Conservation (phyloP, 2,329 filamentous ascomycete species). For the Aspergillus intermedius region DNA sequence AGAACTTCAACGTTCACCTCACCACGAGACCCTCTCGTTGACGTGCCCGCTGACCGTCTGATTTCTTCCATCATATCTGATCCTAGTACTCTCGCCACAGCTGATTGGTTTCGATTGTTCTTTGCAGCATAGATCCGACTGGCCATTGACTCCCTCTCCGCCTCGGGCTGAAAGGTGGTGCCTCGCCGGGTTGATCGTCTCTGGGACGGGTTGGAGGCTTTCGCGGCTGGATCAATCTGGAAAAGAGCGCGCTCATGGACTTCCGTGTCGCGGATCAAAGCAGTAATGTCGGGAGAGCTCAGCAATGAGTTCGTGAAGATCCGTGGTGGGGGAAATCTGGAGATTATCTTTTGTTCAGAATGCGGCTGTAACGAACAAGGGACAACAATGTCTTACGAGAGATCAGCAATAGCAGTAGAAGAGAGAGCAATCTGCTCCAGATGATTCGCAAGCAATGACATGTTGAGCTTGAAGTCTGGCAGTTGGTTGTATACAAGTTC, state of each 20-base stretch:
- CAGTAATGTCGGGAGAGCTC: slow-evolving; percentile 82
- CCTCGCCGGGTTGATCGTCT: slow-evolving; percentile 42
- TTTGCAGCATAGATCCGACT: slow-evolving; percentile 44
- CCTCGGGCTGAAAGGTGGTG: slow-evolving; percentile 42
- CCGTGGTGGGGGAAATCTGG: slow-evolving; percentile 80
- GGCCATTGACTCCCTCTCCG: slow-evolving; percentile 37
- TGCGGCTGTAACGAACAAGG: neutral
- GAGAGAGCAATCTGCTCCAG: slow-evolving; percentile 71
- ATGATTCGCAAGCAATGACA: slow-evolving; percentile 64
- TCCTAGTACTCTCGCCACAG: slow-evolving; percentile 83
- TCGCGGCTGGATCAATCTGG: slow-evolving; percentile 69
- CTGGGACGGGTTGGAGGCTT: slow-evolving; percentile 41
- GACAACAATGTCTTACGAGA: slow-evolving; percentile 52
- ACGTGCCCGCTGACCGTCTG: slow-evolving; percentile 52
- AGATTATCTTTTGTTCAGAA: slow-evolving; percentile 4
- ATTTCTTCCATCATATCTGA: slow-evolving; percentile 81
- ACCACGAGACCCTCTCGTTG: slow-evolving; percentile 48
- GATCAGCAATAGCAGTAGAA: slow-evolving; percentile 67
- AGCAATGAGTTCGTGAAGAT: slow-evolving; percentile 94
- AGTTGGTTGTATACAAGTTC: neutral
- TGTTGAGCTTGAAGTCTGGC: slow-evolving; percentile 24
- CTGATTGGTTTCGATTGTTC: slow-evolving; percentile 64
- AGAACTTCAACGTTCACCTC: slow-evolving; percentile 84
- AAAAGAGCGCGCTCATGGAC: slow-evolving; percentile 91
- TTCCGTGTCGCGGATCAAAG: slow-evolving; percentile 91